Evolutionary conservation across 2,329 filamentous ascomycete genomes (phyloP).

Genomic region (Trichoderma aggressivum): DNA sequence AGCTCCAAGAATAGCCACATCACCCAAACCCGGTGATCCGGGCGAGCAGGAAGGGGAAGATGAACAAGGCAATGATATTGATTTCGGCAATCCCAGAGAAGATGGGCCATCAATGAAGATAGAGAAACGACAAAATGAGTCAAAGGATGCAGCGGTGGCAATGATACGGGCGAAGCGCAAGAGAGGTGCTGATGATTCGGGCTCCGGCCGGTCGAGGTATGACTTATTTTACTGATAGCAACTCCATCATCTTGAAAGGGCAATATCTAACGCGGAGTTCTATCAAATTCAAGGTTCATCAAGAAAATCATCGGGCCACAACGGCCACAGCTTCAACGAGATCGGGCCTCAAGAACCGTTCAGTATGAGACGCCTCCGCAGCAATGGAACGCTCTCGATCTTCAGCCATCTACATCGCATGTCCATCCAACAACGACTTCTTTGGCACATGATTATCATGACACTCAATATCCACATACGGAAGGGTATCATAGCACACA

Average conservation of each 20-base stretch:
- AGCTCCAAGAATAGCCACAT: constrained; percentile 3
- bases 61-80: neutral
- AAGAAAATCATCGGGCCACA: constrained; percentile 2
- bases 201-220: neutral
- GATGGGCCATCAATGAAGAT: neutral
- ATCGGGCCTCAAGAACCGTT: neutral
- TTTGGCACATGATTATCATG: neutral
- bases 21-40: neutral
- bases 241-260: neutral
- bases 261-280: neutral
- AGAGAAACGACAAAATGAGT: neutral
- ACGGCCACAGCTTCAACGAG: neutral
- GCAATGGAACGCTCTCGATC: neutral
- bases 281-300: neutral
- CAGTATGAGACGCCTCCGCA: neutral
- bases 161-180: constrained; percentile 8
- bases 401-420: neutral
- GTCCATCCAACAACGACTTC: neutral
- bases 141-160: neutral
- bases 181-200: neutral
- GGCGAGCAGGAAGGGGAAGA: neutral
- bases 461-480: neutral
- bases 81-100: neutral
- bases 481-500: neutral
- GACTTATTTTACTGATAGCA: neutral